These are phyloP conservation scores for Citrus australasica DNA, from an alignment of 345 rosid genomes.

Conservation along the genomic window DNA sequence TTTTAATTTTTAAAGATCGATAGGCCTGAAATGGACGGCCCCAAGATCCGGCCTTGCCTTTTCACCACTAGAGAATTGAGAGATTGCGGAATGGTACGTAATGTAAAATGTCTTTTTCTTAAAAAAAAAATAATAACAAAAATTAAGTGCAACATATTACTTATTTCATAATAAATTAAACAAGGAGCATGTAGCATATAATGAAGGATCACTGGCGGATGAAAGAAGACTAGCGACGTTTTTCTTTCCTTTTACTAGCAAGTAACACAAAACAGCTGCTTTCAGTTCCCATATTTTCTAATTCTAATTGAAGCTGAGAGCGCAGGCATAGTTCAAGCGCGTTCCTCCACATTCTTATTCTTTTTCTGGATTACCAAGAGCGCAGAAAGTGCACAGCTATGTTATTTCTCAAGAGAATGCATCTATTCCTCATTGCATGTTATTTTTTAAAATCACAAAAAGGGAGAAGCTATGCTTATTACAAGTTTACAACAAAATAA, in stretches of 20 bases:
- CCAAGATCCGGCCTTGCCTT: neutral
- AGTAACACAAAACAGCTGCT: too few species aligned
- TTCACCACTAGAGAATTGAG: neutral
- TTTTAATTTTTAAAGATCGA: neutral
- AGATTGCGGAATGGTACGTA: too few species aligned
- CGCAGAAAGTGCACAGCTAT: neutral
- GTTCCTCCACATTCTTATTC: neutral
- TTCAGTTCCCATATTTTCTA: neutral
- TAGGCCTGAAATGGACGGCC: slow-evolving; percentile 9
- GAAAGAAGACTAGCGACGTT: neutral
- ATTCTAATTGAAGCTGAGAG: neutral
- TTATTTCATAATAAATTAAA: neutral
- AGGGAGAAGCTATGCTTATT: neutral
- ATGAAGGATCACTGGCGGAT: too few species aligned
- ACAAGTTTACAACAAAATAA: neutral
- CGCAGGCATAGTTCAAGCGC: neutral
- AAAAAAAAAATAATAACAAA: too few species aligned
- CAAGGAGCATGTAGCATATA: neutral
- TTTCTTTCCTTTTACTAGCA: neutral
- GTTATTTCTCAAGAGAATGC: neutral
- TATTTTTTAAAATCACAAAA: neutral
- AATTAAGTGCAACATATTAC: too few species aligned
- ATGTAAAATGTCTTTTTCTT: too few species aligned
- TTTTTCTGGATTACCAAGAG: neutral
- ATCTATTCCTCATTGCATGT: slow-evolving; percentile 1